A percentile compares a stretch with the other conserved stretches of the same genome.
phyloP scores from a whole-genome alignment of 106 monocot genomes.

The Apostasia shenzhenica region DNA sequence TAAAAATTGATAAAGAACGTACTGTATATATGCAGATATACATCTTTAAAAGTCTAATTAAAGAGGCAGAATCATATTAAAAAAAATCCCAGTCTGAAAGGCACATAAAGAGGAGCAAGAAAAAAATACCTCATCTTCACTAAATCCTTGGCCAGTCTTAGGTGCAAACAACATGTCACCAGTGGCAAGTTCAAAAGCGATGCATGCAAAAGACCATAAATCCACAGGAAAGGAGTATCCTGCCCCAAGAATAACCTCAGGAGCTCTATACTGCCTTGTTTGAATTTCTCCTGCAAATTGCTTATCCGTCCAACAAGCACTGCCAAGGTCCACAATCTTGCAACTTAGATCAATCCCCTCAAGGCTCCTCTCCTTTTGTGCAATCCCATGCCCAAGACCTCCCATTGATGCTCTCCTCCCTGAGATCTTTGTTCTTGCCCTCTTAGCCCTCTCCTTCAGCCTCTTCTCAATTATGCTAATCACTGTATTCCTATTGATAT shows the following conservation, averaged over 20 bases:
- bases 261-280: conserved; percentile 87
- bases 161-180: conserved; percentile 85
- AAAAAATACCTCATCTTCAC: conserved; percentile 81
- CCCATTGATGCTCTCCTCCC: conserved; percentile 57
- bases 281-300: conserved; percentile 67
- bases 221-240: conserved; percentile 81
- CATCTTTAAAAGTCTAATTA: too few relatives aligned
- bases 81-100: too few relatives aligned
- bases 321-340: conserved; percentile 96
- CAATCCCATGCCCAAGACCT: conserved; percentile 7
- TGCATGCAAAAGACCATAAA: conserved; percentile 92
- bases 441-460: conserved; percentile 62
- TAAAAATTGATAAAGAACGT: too few relatives aligned
- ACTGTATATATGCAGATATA: too few relatives aligned
- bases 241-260: conserved; percentile 84
- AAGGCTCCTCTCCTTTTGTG: conserved; percentile 49
- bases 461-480: conserved; percentile 51
- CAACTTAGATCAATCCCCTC: conserved; percentile 78
- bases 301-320: conserved; percentile 78
- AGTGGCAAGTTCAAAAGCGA: conserved; percentile 94
- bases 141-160: conserved; percentile 51
- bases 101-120: background rate
- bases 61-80: too few relatives aligned
- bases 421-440: conserved; percentile 61
- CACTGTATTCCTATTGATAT: conserved; percentile 24